phyloP scores from a whole-genome alignment of 176 grass and related monocot genomes.

The Sorghum bicolor region DNA sequence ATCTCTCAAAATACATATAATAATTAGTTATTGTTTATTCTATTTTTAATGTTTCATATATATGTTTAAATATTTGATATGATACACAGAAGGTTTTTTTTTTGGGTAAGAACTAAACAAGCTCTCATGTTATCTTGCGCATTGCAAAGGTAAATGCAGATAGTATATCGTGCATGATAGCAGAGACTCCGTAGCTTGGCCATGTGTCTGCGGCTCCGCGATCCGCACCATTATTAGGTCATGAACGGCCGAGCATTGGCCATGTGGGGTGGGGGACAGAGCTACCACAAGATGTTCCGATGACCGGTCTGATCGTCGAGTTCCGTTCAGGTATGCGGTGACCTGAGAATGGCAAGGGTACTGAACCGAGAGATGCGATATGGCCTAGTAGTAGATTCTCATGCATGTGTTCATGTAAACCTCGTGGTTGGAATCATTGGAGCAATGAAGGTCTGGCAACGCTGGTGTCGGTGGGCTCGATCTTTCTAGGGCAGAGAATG shows the following conservation, averaged over 20 bases:
- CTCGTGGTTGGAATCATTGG: neutral
- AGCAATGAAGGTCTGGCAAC: neutral
- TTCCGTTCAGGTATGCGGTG: neutral
- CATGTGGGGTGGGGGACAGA: neutral
- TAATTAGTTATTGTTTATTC: no score
- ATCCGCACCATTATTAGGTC: neutral
- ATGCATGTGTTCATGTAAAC: neutral
- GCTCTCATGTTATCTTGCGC: conserved; percentile 6
- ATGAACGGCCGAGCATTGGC: neutral
- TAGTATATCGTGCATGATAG: neutral
- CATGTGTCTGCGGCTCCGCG: neutral
- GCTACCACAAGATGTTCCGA: neutral
- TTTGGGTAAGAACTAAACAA: no score
- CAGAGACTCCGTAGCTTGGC: neutral
- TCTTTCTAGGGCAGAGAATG: neutral
- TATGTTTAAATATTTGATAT: no score
- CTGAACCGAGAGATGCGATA: neutral
- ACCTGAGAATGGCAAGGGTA: conserved; percentile 19
- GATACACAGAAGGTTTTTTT: no score
- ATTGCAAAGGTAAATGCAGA: neutral
- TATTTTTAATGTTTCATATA: no score
- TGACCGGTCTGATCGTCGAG: neutral
- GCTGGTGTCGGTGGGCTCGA: neutral
- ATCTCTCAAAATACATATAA: no score
- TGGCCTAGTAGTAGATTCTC: neutral